These are phyloP conservation scores for Marasmius oreades DNA, from an alignment of 1,284 basidiomycete species.

Conservation along the genomic window DNA sequence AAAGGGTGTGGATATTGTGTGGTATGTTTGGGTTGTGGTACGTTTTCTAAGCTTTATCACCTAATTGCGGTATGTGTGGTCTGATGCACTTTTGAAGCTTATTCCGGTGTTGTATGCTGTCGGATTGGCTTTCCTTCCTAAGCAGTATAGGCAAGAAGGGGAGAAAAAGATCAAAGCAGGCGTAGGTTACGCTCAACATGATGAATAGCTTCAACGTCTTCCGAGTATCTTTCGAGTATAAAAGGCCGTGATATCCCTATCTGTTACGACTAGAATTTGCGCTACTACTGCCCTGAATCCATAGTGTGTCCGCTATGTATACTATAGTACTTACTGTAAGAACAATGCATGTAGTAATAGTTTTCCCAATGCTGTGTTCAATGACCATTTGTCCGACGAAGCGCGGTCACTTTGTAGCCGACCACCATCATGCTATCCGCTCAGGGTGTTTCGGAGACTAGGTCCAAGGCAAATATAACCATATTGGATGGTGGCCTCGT, in stretches of 20 bases:
- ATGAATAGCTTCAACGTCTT: too few relatives aligned
- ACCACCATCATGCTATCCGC: neutral
- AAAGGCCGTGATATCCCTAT: too few relatives aligned
- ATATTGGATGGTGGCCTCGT: constrained; percentile 62
- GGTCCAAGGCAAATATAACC: constrained; percentile 17
- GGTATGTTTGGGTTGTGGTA: constrained; percentile 54
- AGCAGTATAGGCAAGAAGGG: neutral
- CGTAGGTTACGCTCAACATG: too few relatives aligned
- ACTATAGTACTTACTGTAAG: too few relatives aligned
- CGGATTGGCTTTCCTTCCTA: constrained; percentile 44
- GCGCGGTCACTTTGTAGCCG: neutral
- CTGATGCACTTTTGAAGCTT: constrained; percentile 27
- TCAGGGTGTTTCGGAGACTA: neutral
- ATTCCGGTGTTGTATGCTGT: constrained; percentile 42
- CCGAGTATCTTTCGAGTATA: too few relatives aligned
- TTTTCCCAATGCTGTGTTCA: too few relatives aligned
- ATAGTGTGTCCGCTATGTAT: too few relatives aligned
- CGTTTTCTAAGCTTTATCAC: constrained; percentile 21
- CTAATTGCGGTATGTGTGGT: too few relatives aligned
- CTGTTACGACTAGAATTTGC: too few relatives aligned
- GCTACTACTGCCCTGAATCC: too few relatives aligned
- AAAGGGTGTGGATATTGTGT: constrained; percentile 39
- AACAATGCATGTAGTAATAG: too few relatives aligned
- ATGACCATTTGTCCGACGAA: too few relatives aligned
- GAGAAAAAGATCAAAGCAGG: neutral